These are phyloP conservation scores for Aspergillus cavernicola DNA, from an alignment of 495 filamentous ascomycete species.

Conservation along the genomic window DNA sequence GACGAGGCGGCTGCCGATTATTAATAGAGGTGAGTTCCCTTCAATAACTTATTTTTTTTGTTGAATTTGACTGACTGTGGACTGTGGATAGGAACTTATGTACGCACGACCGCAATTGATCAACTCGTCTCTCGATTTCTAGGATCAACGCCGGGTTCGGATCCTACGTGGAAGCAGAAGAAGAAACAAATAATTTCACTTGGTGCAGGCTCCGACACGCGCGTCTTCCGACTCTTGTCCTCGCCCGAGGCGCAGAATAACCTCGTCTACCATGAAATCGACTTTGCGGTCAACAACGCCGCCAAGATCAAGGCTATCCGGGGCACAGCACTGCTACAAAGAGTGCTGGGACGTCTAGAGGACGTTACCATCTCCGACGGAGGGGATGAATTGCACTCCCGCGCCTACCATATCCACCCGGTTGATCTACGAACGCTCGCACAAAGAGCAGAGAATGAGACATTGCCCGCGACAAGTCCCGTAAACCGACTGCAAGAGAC, in stretches of 20 bases:
- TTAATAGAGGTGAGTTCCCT: slow-evolving; percentile 73
- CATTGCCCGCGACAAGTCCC: not conserved
- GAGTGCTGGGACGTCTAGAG: slow-evolving; percentile 17
- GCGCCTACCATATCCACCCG: slow-evolving; percentile 69
- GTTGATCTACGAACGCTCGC: slow-evolving; percentile 70
- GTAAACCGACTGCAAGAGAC: slow-evolving; percentile 18
- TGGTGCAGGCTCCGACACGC: slow-evolving; percentile 90
- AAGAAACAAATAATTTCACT: slow-evolving; percentile 86
- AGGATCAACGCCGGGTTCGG: slow-evolving; percentile 2
- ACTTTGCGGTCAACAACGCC: slow-evolving; percentile 72
- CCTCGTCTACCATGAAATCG: slow-evolving; percentile 91
- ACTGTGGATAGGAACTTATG: slow-evolving; percentile 71
- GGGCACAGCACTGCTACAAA: slow-evolving; percentile 35
- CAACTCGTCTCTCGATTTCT: slow-evolving; percentile 72
- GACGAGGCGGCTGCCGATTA: slow-evolving; percentile 72
- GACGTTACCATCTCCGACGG: slow-evolving; percentile 33
- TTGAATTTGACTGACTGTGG: not conserved
- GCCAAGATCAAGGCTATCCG: slow-evolving; percentile 58
- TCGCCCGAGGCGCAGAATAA: slow-evolving; percentile 26
- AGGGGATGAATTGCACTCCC: slow-evolving; percentile 41
- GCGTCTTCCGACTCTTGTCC: slow-evolving; percentile 65
- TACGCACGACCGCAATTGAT: slow-evolving; percentile 85
- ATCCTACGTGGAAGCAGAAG: slow-evolving; percentile 13
- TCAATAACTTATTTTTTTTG: not conserved
- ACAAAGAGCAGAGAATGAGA: not conserved